phyloP scores from a whole-genome alignment of 345 rosid species.

The Hibiscus syriacus region DNA sequence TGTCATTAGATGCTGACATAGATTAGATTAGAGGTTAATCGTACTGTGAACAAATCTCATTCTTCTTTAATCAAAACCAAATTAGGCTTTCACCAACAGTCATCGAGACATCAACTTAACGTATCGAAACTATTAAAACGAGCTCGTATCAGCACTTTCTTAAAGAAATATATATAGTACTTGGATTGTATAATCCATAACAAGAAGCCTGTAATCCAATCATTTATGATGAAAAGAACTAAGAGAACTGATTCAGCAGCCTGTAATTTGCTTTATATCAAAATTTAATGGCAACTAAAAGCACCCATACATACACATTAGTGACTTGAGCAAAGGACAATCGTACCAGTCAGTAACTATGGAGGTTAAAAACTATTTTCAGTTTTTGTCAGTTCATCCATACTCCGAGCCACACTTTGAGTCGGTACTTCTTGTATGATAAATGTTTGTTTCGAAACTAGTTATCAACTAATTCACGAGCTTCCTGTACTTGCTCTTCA shows the following conservation, averaged over 20 bases:
- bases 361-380: conserved; percentile 6
- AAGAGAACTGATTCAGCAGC: too few species aligned
- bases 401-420: conserved; percentile 14
- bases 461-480: background rate
- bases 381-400: conserved; percentile 12
- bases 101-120: too few species aligned
- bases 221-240: too few species aligned
- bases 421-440: conserved; percentile 5
- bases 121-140: too few species aligned
- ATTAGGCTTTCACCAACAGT: too few species aligned
- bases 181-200: background rate
- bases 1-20: conserved; percentile 16
- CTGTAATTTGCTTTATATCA: too few species aligned
- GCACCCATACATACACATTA: background rate
- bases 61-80: background rate
- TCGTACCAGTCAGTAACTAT: conserved; percentile 7
- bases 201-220: background rate
- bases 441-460: background rate
- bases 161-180: too few species aligned
- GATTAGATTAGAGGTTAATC: conserved; percentile 12
- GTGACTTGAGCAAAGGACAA: background rate
- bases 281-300: background rate
- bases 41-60: background rate
- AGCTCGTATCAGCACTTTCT: too few species aligned
- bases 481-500: conserved; percentile 34